Conservation (phyloP, 306 rosid species). For the Clitoria ternatea region DNA sequence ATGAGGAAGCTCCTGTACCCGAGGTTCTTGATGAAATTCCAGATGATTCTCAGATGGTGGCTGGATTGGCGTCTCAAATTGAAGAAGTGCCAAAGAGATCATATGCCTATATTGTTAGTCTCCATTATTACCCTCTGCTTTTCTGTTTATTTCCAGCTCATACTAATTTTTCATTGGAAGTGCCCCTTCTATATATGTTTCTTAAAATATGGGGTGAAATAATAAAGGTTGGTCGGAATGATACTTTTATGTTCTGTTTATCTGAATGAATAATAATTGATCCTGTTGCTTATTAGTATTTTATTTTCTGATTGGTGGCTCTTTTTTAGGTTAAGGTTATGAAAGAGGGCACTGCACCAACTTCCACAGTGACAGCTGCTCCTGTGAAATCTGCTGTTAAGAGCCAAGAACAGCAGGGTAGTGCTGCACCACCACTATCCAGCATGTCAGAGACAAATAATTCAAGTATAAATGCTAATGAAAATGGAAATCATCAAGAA, state of each 20-base stretch:
- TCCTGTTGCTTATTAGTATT: not conserved
- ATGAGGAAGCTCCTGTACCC: conserved; percentile 47
- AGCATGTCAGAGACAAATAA: conserved; percentile 33
- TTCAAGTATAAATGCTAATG: conserved; percentile 33
- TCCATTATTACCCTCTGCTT: not conserved
- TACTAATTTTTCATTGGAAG: not conserved
- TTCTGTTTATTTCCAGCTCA: not conserved
- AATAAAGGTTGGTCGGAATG: not conserved
- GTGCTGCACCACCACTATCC: conserved; percentile 40
- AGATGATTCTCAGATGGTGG: conserved; percentile 42
- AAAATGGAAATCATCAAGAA: conserved; percentile 46
- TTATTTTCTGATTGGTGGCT: not conserved
- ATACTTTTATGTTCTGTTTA: not conserved
- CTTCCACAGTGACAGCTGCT: conserved; percentile 33
- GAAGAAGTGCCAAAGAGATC: conserved; percentile 75
- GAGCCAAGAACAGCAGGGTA: conserved; percentile 43
- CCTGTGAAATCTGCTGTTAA: conserved; percentile 37
- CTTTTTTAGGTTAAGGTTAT: conserved; percentile 49
- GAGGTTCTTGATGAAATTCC: conserved; percentile 64
- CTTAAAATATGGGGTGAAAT: not conserved
- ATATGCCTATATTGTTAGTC: conserved; percentile 81
- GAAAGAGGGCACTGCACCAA: conserved; percentile 42
- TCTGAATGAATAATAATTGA: not conserved
- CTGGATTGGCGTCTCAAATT: conserved; percentile 42
- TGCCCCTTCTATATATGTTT: not conserved